A percentile compares a stretch with the other conserved stretches of the same genome.
phyloP scores from a whole-genome alignment of 2,329 filamentous ascomycete species.

The Aspergillus neoniger region DNA sequence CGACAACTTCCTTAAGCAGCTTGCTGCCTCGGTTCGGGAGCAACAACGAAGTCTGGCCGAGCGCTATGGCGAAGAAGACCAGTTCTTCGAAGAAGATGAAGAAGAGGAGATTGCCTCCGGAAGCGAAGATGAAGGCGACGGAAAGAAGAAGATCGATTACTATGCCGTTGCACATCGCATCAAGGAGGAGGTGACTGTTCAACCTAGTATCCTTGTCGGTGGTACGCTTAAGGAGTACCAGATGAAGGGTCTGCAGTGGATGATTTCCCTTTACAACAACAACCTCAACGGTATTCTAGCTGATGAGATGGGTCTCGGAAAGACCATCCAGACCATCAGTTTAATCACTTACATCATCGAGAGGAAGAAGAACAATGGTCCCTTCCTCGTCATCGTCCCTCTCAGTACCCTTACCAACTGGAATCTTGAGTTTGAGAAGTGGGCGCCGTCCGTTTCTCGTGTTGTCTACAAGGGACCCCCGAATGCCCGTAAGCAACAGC shows the following conservation, averaged over 20 bases:
- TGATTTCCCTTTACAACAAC: conserved; percentile 99
- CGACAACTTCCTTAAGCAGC: conserved; percentile 93
- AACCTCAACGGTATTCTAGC: conserved; percentile 98
- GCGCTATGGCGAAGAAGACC: conserved; percentile 69
- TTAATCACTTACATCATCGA: conserved; percentile 97
- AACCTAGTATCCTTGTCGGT: conserved; percentile 84
- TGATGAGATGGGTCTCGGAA: conserved; percentile 99
- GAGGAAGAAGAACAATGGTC: conserved; percentile 86
- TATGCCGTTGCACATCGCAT: conserved; percentile 96
- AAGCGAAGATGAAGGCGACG: conserved; percentile 62
- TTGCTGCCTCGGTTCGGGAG: conserved; percentile 89
- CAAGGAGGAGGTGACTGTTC: conserved; percentile 84
- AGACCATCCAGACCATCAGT: conserved; percentile 98
- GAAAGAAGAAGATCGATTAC: conserved; percentile 85
- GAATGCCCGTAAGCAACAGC: conserved; percentile 80
- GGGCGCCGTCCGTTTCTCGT: conserved; percentile 82
- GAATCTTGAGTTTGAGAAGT: conserved; percentile 98
- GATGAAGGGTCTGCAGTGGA: conserved; percentile 98
- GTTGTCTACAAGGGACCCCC: conserved; percentile 98
- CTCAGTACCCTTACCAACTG: conserved; percentile 97
- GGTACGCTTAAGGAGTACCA: conserved; percentile 97
- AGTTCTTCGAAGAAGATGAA: conserved; percentile 60
- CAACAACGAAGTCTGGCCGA: conserved; percentile 84
- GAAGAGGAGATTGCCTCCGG: conserved; percentile 69
- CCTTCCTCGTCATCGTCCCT: conserved; percentile 94